Base-by-base conservation (phyloP, 2,329 filamentous ascomycete species). In the Botrytis aclada region DNA sequence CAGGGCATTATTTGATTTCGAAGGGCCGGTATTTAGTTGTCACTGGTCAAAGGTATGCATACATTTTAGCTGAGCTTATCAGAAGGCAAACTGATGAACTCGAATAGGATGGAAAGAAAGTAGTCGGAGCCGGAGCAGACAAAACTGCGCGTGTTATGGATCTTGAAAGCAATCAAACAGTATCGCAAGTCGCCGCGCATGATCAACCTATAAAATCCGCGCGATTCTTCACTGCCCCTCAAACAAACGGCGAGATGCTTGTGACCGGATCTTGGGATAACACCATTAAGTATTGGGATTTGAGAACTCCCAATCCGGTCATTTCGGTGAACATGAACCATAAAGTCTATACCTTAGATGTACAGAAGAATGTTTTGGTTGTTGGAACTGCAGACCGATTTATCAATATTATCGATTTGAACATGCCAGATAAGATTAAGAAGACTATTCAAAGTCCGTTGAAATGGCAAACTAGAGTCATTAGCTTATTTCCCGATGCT, bases 401-500 rank as follows among this genome's bases (percentile, higher is more conserved):
- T 83, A 97, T 99, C 86, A 95, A 98, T 82, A 92, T 99, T 75
- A 87, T 99, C 84, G 94, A 97, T 83, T 88, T 99, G 72, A 91
- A 92, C 81, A 91, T 97, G 74, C 96, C 96, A 6, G 89, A 89
- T 70, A 94, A 93, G 79, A 94, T 98, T 83, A 98, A 97, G 88
- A 99, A 99, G 88, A 95, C 93, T 16, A 88, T 98, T 69, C 94
- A 97, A 84, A 97, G 94, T 80, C 96, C 96, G 4, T 88, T 99
- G 62, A 99, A 99, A 85, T 99, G 95, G 94, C 96, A 99, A 86
- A 99, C 96, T 2, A 88, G 95, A 73, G 94, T 97, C 20, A 93
- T 98, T 69, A 96, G 92, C 84, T 98, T 95, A 85, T 99, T 99
- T 82, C 90, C 91, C 22, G 95, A 99, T 81, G 92, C 94, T 10